Percentiles rank a stretch among this genome's conserved stretches.
phyloP scores from a whole-genome alignment of 140 eudicot species.

The Oenanthe javanica region DNA sequence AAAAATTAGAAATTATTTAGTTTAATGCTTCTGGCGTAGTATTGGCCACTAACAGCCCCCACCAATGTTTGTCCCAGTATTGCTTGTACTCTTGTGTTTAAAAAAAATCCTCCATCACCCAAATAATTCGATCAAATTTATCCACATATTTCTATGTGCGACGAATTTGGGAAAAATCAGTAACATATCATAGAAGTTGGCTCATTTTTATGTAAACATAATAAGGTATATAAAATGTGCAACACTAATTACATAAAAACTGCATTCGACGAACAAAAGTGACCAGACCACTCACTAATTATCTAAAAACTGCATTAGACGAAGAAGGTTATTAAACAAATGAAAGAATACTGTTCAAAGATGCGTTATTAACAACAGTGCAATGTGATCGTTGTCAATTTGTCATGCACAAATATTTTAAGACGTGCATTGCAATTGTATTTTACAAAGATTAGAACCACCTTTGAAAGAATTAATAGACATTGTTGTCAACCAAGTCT shows the following conservation, averaged over 20 bases:
- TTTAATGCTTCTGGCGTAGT: conserved; percentile 1
- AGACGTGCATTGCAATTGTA: not conserved
- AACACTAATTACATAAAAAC: no score
- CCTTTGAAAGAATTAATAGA: no score
- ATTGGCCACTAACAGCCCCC: conserved; percentile 43
- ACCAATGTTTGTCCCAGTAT: conserved; percentile 36
- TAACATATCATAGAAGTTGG: not conserved
- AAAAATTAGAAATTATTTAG: not conserved
- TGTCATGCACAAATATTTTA: not conserved
- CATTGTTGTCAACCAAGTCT: no score
- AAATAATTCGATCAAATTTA: not conserved
- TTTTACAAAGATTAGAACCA: no score
- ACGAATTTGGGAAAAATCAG: not conserved
- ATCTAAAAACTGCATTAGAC: not conserved
- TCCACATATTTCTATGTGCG: not conserved
- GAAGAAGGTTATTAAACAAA: no score
- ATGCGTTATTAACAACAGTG: not conserved
- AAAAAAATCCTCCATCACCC: no score
- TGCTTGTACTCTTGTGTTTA: conserved; percentile 12
- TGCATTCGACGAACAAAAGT: no score
- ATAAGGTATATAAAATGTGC: not conserved
- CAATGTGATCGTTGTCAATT: not conserved
- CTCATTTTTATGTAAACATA: not conserved
- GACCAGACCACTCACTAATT: no score
- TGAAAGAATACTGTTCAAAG: not conserved